These are phyloP conservation scores for Aphanomyces invadans DNA, from an alignment of 352 stramenopile species.

Conservation along the genomic window DNA sequence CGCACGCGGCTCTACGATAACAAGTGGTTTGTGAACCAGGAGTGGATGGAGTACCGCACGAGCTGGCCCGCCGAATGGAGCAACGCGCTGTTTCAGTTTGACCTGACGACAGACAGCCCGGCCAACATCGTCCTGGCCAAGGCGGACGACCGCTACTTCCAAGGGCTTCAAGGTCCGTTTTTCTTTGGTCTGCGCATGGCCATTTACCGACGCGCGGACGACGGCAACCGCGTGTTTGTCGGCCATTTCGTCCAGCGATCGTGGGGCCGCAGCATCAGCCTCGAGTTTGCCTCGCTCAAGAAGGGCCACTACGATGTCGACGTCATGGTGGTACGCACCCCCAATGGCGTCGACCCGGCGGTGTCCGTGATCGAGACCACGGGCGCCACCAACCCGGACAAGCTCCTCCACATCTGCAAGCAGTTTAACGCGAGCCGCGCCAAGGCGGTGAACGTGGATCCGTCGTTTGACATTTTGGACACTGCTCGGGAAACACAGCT, in stretches of 20 bases:
- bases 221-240: slow-evolving; percentile 28
- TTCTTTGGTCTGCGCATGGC: slow-evolving; percentile 35
- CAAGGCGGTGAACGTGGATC: slow-evolving; percentile 24
- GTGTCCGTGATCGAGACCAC: slow-evolving; percentile 28
- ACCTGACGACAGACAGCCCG: slow-evolving; percentile 25
- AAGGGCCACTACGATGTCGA: slow-evolving; percentile 31
- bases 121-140: slow-evolving; percentile 38
- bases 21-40: slow-evolving; percentile 36
- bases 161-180: slow-evolving; percentile 37
- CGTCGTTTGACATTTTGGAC: slow-evolving; percentile 4
- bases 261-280: slow-evolving; percentile 36
- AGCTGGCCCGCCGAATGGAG: slow-evolving; percentile 30
- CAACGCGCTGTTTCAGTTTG: slow-evolving; percentile 32
- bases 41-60: slow-evolving; percentile 32
- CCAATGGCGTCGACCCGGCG: slow-evolving; percentile 23
- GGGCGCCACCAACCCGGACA: slow-evolving; percentile 30
- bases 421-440: slow-evolving; percentile 34
- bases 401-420: slow-evolving; percentile 33
- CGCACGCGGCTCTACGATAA: slow-evolving; percentile 35
- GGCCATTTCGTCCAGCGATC: slow-evolving; percentile 27
- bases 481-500: slow-evolving; percentile 10
- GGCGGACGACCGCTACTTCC: slow-evolving; percentile 36
- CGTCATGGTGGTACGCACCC: slow-evolving; percentile 29
- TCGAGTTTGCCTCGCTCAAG: slow-evolving; percentile 29
- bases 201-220: slow-evolving; percentile 28